Evolutionary conservation across 768 basidiomycete species (phyloP), one percentile per base, ranked within the genome.

Genomic region (Hortiboletus flavorubellus): DNA sequence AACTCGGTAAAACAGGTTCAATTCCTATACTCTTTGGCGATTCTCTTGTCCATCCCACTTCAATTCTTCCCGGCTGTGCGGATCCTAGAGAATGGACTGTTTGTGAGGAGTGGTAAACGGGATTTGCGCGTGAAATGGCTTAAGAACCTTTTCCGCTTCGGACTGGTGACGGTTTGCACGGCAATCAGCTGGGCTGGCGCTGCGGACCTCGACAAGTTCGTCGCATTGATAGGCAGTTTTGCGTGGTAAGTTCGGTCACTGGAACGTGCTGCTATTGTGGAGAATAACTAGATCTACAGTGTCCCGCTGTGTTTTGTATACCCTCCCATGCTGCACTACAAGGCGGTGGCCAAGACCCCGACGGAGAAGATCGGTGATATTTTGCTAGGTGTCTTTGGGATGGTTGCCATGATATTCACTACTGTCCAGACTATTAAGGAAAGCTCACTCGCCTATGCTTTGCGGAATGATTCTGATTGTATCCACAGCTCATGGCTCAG

Each of bases 51-150:
- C 14, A 87, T 90, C 8, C 94, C 96, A 1, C 82, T 98, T 1
- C 95, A 98, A 72, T 86, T 98, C 53, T 98, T 98, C 91, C 97
- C 97, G 0, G 97, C 96, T 3, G 86, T 96, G 45, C 85, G 97
- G 50, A 98, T 99, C 66, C 83, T 98, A 74, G 97, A 99, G 78
- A 96, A 98, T 66, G 95, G 91, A 4, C 64, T 98, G 30, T 98
- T 98, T 69, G 84, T 84, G 43, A 81, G 81, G 46, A 93, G 90
- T 62, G 97, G 97, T 46, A 98, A 98, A 71, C 78, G 70, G 49
- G 80, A 93, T 68, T 60, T 75, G 34, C 79, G 82, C 53, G 89
- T 98, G 68, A 98, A 99, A 70, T 98, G 96, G 97, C 77, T 85
- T 64, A 99, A 99, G 84, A 99, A 98, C 64, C 72, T 83, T n/a